Conservation (phyloP, 257 asterid species). For the Lantana camara region DNA sequence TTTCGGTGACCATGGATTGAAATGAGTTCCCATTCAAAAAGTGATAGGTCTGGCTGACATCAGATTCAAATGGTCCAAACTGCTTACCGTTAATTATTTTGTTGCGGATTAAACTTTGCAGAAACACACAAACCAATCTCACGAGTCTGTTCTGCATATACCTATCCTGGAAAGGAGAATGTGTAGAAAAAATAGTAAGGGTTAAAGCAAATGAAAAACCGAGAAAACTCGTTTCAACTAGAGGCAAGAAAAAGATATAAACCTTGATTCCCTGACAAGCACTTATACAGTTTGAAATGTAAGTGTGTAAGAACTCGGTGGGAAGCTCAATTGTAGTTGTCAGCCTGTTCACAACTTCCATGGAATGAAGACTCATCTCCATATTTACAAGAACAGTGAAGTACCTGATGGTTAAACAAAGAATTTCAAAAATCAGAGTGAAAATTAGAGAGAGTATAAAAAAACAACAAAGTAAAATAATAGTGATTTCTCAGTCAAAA, state of each 20-base stretch:
- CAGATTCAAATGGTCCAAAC: constrained; percentile 14
- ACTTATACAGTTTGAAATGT: constrained; percentile 88
- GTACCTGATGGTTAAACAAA: constrained; percentile 59
- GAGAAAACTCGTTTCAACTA: constrained; percentile 4
- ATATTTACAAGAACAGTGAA: constrained; percentile 95
- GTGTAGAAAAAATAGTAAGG: constrained; percentile 20
- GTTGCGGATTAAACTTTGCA: constrained; percentile 91
- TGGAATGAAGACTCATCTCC: constrained; percentile 99
- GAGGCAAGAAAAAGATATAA: constrained; percentile 2
- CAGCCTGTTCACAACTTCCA: constrained; percentile 99
- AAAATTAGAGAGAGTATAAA: not conserved
- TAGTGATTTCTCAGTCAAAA: constrained; percentile 7
- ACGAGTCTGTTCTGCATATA: constrained; percentile 98
- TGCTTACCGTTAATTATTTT: constrained; percentile 84
- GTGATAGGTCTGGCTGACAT: not conserved
- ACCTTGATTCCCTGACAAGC: constrained; percentile 98
- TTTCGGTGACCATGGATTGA: too few species aligned
- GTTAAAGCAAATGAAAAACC: constrained; percentile 2
- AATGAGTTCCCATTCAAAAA: too few species aligned
- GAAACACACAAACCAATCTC: constrained; percentile 93
- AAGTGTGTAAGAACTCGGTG: constrained; percentile 88
- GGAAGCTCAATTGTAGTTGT: constrained; percentile 97
- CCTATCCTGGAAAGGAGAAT: constrained; percentile 69
- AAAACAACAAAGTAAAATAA: constrained; percentile 2
- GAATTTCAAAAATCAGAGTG: constrained; percentile 23